Base-by-base conservation (phyloP, 306 rosid species). In the Cucurbita moschata region DNA sequence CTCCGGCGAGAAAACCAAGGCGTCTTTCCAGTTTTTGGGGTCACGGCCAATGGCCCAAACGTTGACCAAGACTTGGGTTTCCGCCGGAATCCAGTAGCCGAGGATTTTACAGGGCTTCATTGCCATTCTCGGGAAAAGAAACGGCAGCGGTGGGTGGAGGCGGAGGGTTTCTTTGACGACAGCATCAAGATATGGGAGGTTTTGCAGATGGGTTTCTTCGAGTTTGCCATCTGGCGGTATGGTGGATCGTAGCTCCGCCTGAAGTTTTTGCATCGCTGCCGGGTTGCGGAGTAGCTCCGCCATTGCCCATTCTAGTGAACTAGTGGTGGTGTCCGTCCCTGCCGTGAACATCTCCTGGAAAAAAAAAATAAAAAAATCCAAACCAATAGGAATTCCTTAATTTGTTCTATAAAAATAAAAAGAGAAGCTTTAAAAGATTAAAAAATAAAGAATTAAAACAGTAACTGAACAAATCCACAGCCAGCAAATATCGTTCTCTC, bases 21-120 rank as follows among this genome's bases (percentile, higher is more conserved):
- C 89, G 19, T 86, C 88, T 35, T 85, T 87, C 98, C 98, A 93
- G 4, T 80, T 66, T 51, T 74, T 80, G 4, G 86, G 87, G 87
- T 90, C 98, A 63, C 91, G 81, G 5, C 96, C 96, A 51, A 93
- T 90, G n/a, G 96, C 98, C 98, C 96, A 90, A 49, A 86, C 93
- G 61, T 93, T 93, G 10, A 93, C 98, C 0, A 93, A 75, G 42
- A 90, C 54, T 62, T 93, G 96, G 1, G 98, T 86, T 13, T 81
- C 85, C 63, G 90, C 85, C 0, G 98, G 96, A 47, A 93, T 87
- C n/a, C 50, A 8, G 73, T 84, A 85, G 63, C 89, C 91, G 9
- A 65, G 79, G 79, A 93, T 77, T 7, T 77, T 63, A 77, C 96
- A 80, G 1, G 86, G 69, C 23, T 85, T 86, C 90, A 82, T 80